Percentiles rank a stretch among this genome's conserved stretches.
These are phyloP conservation scores for Coleophoma eucalyptorum DNA, from an alignment of 2,329 filamentous ascomycete genomes.

Conservation along the genomic window DNA sequence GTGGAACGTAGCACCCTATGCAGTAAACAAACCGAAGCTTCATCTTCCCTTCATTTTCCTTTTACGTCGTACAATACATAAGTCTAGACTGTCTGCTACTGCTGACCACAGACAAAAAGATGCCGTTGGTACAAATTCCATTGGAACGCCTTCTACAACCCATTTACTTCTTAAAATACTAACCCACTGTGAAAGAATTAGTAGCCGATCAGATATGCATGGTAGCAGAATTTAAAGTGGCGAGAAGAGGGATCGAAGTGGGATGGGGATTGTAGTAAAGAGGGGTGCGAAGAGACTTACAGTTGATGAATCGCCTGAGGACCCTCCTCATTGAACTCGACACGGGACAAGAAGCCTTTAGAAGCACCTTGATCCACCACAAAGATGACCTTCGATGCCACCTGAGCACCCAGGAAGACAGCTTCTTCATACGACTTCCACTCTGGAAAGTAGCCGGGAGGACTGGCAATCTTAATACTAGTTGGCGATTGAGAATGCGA, in stretches of 20 bases:
- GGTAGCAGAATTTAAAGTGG: too few species aligned
- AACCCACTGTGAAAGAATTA: conserved; percentile 12
- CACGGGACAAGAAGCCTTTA: conserved; percentile 66
- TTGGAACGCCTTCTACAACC: neutral
- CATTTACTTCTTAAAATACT: neutral
- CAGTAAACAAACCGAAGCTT: too few species aligned
- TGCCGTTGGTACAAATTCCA: neutral
- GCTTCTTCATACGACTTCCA: conserved; percentile 56
- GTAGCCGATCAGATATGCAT: neutral
- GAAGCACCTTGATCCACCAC: conserved; percentile 57
- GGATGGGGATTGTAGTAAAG: neutral
- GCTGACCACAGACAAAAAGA: too few species aligned
- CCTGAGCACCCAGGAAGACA: conserved; percentile 66
- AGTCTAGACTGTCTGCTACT: too few species aligned
- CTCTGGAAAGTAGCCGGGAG: conserved; percentile 70
- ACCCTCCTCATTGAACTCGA: conserved; percentile 29
- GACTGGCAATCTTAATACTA: conserved; percentile 60
- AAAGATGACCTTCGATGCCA: conserved; percentile 69
- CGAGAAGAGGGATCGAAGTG: too few species aligned
- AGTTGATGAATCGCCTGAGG: conserved; percentile 29
- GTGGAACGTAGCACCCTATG: too few species aligned
- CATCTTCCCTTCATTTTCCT: too few species aligned
- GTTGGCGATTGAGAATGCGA: conserved; percentile 66
- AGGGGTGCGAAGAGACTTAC: conserved; percentile 16
- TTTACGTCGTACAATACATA: too few species aligned